phyloP scores from a whole-genome alignment of 2,329 filamentous ascomycete species.

The Talaromyces verruculosus region DNA sequence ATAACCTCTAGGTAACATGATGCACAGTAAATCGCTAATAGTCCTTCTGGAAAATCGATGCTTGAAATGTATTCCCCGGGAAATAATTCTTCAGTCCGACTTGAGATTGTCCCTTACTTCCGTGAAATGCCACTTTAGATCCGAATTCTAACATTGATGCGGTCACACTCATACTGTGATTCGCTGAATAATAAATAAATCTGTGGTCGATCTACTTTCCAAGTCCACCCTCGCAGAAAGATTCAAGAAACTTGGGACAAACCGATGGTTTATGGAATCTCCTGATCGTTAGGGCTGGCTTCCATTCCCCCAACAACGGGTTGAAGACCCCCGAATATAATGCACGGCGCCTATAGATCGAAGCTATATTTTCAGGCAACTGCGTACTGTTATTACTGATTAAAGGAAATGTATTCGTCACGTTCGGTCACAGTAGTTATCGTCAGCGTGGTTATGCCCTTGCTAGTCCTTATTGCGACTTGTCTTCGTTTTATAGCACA shows the following conservation, averaged over 20 bases:
- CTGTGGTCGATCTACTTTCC: no score
- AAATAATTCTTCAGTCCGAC: neutral
- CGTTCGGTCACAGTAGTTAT: neutral
- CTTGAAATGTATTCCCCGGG: neutral
- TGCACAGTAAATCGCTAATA: neutral
- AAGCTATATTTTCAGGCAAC: neutral
- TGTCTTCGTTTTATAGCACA: constrained; percentile 12
- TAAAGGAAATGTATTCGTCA: constrained; percentile 9
- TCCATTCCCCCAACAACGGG: neutral
- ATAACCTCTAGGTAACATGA: neutral
- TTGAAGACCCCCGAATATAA: neutral
- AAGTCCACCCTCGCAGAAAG: neutral
- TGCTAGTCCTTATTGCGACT: constrained; percentile 3
- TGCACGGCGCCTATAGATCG: neutral
- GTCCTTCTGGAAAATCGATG: neutral
- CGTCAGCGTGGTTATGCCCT: constrained; percentile 12
- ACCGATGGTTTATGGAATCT: neutral
- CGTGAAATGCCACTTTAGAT: neutral
- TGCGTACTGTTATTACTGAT: neutral
- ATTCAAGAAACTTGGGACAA: neutral
- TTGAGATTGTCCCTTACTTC: neutral
- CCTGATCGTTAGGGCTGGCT: neutral
- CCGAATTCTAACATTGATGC: neutral
- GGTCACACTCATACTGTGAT: neutral
- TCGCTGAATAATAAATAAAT: neutral